These are phyloP conservation scores for Xylaria sp. DNA, from an alignment of 2,329 filamentous ascomycete genomes.

Conservation along the genomic window DNA sequence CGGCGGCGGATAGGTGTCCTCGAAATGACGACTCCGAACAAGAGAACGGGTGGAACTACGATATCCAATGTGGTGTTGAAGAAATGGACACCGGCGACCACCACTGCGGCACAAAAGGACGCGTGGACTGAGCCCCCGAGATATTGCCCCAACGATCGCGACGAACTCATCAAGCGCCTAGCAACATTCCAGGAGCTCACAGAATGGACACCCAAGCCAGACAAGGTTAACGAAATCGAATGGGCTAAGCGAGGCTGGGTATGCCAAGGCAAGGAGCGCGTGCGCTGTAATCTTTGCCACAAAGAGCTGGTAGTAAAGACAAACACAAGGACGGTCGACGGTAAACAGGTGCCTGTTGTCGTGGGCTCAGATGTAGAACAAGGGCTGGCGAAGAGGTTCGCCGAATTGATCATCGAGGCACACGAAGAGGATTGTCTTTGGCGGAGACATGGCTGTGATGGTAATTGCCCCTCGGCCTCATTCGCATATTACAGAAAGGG, in stretches of 20 bases:
- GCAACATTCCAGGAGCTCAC: slow-evolving; percentile 92
- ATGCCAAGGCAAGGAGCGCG: slow-evolving; percentile 83
- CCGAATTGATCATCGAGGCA: slow-evolving; percentile 75
- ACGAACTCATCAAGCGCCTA: slow-evolving; percentile 81
- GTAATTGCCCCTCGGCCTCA: slow-evolving; percentile 56
- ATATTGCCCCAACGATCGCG: slow-evolving; percentile 88
- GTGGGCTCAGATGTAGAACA: slow-evolving; percentile 72
- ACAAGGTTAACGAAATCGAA: slow-evolving; percentile 85
- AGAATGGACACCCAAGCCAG: slow-evolving; percentile 92
- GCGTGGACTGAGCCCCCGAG: slow-evolving; percentile 63
- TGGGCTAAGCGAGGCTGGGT: slow-evolving; percentile 96
- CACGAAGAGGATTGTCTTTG: slow-evolving; percentile 88
- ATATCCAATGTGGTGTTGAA: slow-evolving; percentile 57
- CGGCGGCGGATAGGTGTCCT: slow-evolving; percentile 63
- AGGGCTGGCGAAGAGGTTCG: slow-evolving; percentile 80
- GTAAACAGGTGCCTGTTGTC: slow-evolving; percentile 64
- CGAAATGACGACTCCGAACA: slow-evolving; percentile 54
- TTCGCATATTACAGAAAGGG: background rate
- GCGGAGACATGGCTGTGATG: slow-evolving; percentile 88
- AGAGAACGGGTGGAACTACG: slow-evolving; percentile 47
- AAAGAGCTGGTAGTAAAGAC: slow-evolving; percentile 86
- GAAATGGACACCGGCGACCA: slow-evolving; percentile 53
- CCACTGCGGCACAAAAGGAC: slow-evolving; percentile 43
- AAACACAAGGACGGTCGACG: slow-evolving; percentile 68
- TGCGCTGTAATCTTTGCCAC: slow-evolving; percentile 86